A percentile compares a stretch with the other conserved stretches of the same genome.
These are phyloP conservation scores for Syzygium grande DNA, from an alignment of 345 rosid species.

Conservation along the genomic window DNA sequence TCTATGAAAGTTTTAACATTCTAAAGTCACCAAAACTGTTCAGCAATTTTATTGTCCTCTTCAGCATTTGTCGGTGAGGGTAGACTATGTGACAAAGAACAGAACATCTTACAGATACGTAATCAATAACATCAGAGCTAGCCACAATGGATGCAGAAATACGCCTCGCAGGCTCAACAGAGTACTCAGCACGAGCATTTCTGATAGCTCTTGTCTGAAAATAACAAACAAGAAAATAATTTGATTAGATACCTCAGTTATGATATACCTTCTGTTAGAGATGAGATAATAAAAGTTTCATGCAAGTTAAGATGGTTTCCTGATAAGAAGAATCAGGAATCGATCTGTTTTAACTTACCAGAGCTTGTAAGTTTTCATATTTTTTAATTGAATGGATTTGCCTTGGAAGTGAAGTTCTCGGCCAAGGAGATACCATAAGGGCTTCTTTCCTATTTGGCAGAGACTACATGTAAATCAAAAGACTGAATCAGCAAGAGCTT, in stretches of 20 bases:
- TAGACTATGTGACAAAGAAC: neutral
- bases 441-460: slow-evolving; percentile 69
- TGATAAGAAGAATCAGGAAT: neutral
- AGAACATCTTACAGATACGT: slow-evolving; percentile 60
- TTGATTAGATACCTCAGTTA: neutral
- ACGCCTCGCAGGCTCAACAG: slow-evolving; percentile 91
- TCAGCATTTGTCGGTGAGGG: neutral
- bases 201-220: slow-evolving; percentile 82
- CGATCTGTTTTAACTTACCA: slow-evolving; percentile 39
- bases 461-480: slow-evolving; percentile 40
- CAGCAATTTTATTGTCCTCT: neutral
- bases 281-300: neutral
- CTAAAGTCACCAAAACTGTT: neutral
- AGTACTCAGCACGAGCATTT: slow-evolving; percentile 93
- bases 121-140: slow-evolving; percentile 66
- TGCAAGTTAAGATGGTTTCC: neutral
- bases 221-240: neutral
- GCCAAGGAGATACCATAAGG: slow-evolving; percentile 89
- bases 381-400: slow-evolving; percentile 43
- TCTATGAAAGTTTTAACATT: neutral
- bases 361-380: slow-evolving; percentile 83
- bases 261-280: neutral
- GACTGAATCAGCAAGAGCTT: neutral
- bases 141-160: slow-evolving; percentile 93
- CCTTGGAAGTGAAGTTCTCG: slow-evolving; percentile 70